Percentiles rank a stretch among this genome's conserved stretches.
These are phyloP conservation scores for Fraxinus americana DNA, from an alignment of 257 asterid species.

Conservation along the genomic window DNA sequence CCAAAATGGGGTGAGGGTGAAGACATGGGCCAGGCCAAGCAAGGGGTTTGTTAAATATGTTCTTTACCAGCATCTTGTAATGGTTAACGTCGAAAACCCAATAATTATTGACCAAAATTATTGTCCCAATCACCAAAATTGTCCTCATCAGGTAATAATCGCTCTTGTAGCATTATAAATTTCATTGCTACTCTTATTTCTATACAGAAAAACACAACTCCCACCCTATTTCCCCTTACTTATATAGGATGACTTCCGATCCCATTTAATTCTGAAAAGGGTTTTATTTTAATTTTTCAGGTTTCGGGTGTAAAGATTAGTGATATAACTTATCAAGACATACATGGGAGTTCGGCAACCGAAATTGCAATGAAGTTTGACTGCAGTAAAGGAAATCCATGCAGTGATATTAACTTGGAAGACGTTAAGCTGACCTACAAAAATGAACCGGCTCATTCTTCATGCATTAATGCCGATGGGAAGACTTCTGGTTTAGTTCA, in stretches of 20 bases:
- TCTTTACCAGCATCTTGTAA: slow-evolving; percentile 40
- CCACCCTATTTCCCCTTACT: background rate
- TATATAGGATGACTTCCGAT: too few species aligned
- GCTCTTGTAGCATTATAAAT: background rate
- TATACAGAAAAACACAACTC: too few species aligned
- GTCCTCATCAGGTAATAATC: slow-evolving; percentile 45
- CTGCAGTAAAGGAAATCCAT: slow-evolving; percentile 24
- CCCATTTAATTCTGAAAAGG: background rate
- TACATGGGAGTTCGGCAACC: slow-evolving; percentile 31
- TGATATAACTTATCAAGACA: slow-evolving; percentile 23
- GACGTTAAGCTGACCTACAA: slow-evolving; percentile 14
- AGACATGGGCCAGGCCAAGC: slow-evolving; percentile 72
- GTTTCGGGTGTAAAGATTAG: slow-evolving; percentile 41
- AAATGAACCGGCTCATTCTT: slow-evolving; percentile 4
- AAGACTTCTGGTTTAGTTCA: slow-evolving; percentile 15
- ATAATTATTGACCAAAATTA: slow-evolving; percentile 62
- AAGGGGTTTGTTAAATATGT: slow-evolving; percentile 46
- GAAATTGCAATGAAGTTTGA: slow-evolving; percentile 28
- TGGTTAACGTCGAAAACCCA: slow-evolving; percentile 57
- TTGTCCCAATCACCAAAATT: slow-evolving; percentile 40
- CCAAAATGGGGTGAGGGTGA: slow-evolving; percentile 58
- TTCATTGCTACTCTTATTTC: too few species aligned
- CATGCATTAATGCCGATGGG: slow-evolving; percentile 26
- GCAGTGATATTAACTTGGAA: slow-evolving; percentile 24
- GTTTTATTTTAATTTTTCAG: slow-evolving; percentile 4